Conservation (phyloP, 1,139 yeast genomes). For the Nakaseomyces delphensis region DNA sequence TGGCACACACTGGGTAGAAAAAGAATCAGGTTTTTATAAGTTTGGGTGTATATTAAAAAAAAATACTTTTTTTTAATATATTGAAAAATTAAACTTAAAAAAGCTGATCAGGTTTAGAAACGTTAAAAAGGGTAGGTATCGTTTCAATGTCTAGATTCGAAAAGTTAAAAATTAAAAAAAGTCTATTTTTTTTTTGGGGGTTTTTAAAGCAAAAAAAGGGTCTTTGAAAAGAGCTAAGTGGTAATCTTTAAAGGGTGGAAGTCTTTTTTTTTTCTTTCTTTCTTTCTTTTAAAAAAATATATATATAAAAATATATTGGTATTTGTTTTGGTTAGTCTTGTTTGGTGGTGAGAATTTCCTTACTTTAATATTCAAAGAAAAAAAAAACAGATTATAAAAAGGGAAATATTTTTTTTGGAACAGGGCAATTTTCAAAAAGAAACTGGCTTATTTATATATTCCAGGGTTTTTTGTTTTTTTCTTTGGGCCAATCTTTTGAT, state of each 20-base stretch:
- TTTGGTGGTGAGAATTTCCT: background rate
- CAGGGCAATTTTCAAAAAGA: too few species aligned
- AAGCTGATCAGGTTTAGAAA: background rate
- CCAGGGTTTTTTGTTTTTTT: too few species aligned
- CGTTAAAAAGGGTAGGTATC: background rate
- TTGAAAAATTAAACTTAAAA: background rate
- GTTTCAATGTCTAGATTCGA: slow-evolving; percentile 2
- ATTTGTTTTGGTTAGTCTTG: background rate
- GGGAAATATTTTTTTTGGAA: too few species aligned
- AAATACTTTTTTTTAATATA: background rate
- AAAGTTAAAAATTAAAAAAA: slow-evolving; percentile 4
- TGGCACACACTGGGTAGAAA: slow-evolving; percentile 3
- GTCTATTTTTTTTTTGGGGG: slow-evolving; percentile 6
- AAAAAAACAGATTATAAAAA: too few species aligned
- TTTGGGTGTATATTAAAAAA: background rate
- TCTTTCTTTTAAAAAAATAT: background rate
- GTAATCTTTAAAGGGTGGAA: slow-evolving; percentile 4
- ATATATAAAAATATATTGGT: too few species aligned
- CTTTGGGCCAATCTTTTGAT: too few species aligned
- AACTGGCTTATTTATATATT: too few species aligned
- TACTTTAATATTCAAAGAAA: too few species aligned
- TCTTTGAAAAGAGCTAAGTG: slow-evolving; percentile 6
- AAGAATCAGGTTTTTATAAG: too few species aligned
- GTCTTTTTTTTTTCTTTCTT: background rate
- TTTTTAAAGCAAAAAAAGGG: background rate